Base-by-base conservation (phyloP, 169 alveolate species). In the Toxoplasma gondii region DNA sequence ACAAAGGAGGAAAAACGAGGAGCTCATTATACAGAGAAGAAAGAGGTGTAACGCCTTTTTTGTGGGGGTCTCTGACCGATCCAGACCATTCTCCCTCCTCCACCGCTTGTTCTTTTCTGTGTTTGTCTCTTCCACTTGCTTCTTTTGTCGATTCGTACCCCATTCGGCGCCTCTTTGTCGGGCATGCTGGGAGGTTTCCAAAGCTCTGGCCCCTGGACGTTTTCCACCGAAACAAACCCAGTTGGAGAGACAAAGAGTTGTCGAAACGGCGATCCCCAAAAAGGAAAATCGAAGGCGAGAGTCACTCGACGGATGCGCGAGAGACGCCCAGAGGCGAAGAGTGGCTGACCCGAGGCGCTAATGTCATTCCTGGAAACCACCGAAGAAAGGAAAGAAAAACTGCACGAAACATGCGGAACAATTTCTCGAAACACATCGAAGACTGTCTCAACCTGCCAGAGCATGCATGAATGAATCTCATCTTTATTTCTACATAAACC, bases 281-380 rank as follows among this genome's bases (percentile, higher is more conserved):
- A 78, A 78, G 86, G 86, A 45, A 78, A 78, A 38, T 78, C 86
- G 86, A 78, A 78, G 44, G 29, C 10, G 39, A 78, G 86, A 17
- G 86, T 19, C 86, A 78, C 86, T 12, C 86, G 86, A 17, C 86
- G 86, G 45, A 78, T 0, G 49, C 45, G 39, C 27, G 39, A 24
- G 39, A 36, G 86, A 10, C 86, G 39, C 86, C 86, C 86, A 1
- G 86, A 10, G 29, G n/a, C 45, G 43, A 78, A n/a, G 39, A 78
- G 45, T 45, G 86, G 22, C 86, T 78, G 86, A 2, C 86, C 86
- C 44, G 86, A 19, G 45, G 1, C 0, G 49, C 39, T 78, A 45
- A 78, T 78, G 86, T 78, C 86, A n/a, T 78, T 78, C 86, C 86
- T 78, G 45, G 45, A 38, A 49, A 78, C 0, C 27, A 10, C 10